phyloP scores from a whole-genome alignment of 495 filamentous ascomycete genomes.

The Hypoxylon crocopeplum region DNA sequence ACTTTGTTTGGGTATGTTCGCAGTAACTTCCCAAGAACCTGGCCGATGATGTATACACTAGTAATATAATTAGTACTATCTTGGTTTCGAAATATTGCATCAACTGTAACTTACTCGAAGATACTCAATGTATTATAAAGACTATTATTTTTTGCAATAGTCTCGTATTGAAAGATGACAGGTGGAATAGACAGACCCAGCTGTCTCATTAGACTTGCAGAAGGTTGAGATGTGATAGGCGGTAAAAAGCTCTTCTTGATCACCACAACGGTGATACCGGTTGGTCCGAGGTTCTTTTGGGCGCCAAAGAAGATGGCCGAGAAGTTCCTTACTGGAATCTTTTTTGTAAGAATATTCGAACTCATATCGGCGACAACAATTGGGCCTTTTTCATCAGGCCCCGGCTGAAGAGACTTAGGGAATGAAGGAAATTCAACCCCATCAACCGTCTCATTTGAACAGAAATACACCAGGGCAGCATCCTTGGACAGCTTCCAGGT shows the following conservation, averaged over 20 bases:
- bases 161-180: background rate
- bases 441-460: conserved; percentile 94
- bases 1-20: conserved; percentile 68
- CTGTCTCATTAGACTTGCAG: background rate
- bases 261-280: background rate
- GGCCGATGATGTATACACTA: too few species aligned
- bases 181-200: background rate
- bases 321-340: background rate
- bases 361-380: background rate
- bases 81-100: background rate
- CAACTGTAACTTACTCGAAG: background rate
- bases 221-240: background rate
- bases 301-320: background rate
- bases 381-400: background rate
- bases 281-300: background rate
- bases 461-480: conserved; percentile 88
- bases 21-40: conserved; percentile 77
- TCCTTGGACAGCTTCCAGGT: conserved; percentile 78
- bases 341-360: background rate
- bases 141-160: background rate
- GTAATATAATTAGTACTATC: too few species aligned
- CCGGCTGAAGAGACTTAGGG: conserved; percentile 49
- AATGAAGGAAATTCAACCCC: conserved; percentile 91
- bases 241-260: background rate
- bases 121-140: background rate